A percentile compares a stretch with the other conserved stretches of the same genome.
phyloP scores from a whole-genome alignment of 2,329 filamentous ascomycete species.

The Penicillium hordei region DNA sequence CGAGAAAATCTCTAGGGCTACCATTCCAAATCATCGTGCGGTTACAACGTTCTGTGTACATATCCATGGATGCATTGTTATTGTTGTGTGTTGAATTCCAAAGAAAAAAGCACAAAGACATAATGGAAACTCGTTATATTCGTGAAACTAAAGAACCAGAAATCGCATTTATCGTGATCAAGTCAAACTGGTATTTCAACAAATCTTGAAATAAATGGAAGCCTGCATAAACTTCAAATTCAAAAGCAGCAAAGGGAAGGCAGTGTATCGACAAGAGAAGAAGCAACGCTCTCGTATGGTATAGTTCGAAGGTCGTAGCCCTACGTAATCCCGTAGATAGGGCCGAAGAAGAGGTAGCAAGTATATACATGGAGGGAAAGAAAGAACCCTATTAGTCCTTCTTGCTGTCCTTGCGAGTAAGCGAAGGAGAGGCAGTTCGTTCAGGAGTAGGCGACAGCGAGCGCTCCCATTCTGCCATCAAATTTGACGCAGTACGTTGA shows the following conservation, averaged over 20 bases:
- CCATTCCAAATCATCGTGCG: constrained; percentile 5
- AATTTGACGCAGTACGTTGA: constrained; percentile 75
- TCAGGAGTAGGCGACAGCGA: constrained; percentile 59
- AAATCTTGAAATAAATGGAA: constrained; percentile 1
- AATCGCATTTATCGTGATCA: background rate
- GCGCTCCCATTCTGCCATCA: constrained; percentile 92
- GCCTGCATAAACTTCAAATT: background rate
- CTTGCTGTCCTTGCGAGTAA: constrained; percentile 31
- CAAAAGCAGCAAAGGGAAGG: constrained; percentile 9
- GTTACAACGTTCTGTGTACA: background rate
- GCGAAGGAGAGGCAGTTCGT: constrained; percentile 20
- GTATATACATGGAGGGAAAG: constrained; percentile 22
- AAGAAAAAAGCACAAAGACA: background rate
- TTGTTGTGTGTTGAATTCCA: background rate
- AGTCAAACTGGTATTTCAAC: constrained; percentile 6
- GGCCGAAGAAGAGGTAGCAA: constrained; percentile 21
- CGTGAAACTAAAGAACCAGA: background rate
- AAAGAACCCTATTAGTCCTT: constrained; percentile 28
- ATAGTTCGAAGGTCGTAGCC: constrained; percentile 33
- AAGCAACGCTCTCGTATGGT: constrained; percentile 30
- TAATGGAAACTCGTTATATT: background rate
- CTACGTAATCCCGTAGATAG: constrained; percentile 31
- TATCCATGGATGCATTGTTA: too few species aligned
- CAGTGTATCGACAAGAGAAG: constrained; percentile 13
- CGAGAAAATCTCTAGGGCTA: too few species aligned